Evolutionary conservation across 192 early-diverging fungal genomes (phyloP), one percentile per base, ranked within the genome.

Genomic region (Entophlyctis helioformis): DNA sequence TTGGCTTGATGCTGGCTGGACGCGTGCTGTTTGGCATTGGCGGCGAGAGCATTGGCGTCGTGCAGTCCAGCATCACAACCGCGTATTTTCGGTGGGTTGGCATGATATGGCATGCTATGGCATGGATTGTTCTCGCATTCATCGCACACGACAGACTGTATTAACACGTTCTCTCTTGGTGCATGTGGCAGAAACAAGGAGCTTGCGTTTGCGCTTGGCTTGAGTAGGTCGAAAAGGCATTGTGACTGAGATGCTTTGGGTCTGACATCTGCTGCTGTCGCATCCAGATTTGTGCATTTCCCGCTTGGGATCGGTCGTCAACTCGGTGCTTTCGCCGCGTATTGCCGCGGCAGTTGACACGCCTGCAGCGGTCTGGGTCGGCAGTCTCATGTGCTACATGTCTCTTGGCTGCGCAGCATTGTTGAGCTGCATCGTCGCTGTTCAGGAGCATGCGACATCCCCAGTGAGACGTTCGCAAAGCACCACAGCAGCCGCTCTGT

Each of bases 201-300:
- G 42, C 42, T 76, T 10, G 57, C 66, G 1, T 72, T 76, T 59
- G 73, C 73, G 0, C 43, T 76, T 18, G 66, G 69, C 11, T 44
- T 76, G 23, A 75, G 63, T 74, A 39, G 44, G 62, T 44, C n/a
- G n/a, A n/a, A n/a, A n/a, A n/a, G n/a, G n/a, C n/a, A n/a, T n/a
- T n/a, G n/a, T n/a, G n/a, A n/a, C n/a, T n/a, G n/a, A n/a, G n/a
- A n/a, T n/a, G n/a, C n/a, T n/a, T n/a, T n/a, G n/a, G n/a, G n/a
- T n/a, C n/a, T n/a, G n/a, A n/a, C n/a, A n/a, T n/a, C n/a, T n/a
- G n/a, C n/a, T n/a, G n/a, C n/a, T n/a, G n/a, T n/a, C n/a, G n/a
- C n/a, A n/a, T n/a, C n/a, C 42, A 69, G 68, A 69, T 64, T 41
- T 76, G 3, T 67, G 66, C 41, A 63, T 76, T 32, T 58, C 63